phyloP scores from a whole-genome alignment of 345 rosid species.

The thale cress (Arabidopsis thaliana) region DNA sequence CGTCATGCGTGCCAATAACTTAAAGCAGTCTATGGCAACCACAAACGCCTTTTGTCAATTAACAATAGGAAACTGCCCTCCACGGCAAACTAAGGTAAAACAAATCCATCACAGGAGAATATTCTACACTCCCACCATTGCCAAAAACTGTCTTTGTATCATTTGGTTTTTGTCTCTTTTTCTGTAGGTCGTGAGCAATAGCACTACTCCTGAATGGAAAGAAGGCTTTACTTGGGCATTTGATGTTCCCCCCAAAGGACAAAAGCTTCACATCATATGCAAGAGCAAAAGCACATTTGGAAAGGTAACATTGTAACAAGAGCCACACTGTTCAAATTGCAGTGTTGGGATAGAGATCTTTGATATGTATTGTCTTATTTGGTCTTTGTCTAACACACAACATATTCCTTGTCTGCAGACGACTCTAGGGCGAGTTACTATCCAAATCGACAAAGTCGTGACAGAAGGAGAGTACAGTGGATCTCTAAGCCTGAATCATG shows the following conservation, averaged over 20 bases:
- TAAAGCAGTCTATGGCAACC: constrained; percentile 79
- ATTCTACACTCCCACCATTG: constrained; percentile 6
- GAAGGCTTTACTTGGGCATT: constrained; percentile 92
- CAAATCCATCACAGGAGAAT: neutral
- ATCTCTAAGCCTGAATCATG: constrained; percentile 67
- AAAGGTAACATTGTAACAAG: constrained; percentile 58
- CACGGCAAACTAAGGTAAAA: constrained; percentile 83
- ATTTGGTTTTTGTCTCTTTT: neutral
- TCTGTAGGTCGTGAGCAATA: constrained; percentile 72
- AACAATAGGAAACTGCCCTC: constrained; percentile 85
- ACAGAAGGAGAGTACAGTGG: constrained; percentile 80
- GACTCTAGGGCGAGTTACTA: constrained; percentile 79
- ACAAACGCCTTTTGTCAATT: constrained; percentile 85
- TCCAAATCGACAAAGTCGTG: constrained; percentile 90
- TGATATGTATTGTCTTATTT: neutral
- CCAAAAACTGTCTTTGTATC: neutral
- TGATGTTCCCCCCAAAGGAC: constrained; percentile 94
- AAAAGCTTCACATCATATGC: constrained; percentile 90
- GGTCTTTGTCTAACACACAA: constrained; percentile 25
- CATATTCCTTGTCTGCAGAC: constrained; percentile 53
- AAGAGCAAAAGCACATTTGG: constrained; percentile 90
- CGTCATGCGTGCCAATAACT: constrained; percentile 78
- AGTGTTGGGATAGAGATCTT: neutral
- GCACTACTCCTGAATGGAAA: constrained; percentile 79
- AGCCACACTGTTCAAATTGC: constrained; percentile 11